A percentile compares a stretch with the other conserved stretches of the same genome.
These are phyloP conservation scores for Chrysanthemum seticuspe DNA, from an alignment of 129 eudicot genomes.

Conservation along the genomic window DNA sequence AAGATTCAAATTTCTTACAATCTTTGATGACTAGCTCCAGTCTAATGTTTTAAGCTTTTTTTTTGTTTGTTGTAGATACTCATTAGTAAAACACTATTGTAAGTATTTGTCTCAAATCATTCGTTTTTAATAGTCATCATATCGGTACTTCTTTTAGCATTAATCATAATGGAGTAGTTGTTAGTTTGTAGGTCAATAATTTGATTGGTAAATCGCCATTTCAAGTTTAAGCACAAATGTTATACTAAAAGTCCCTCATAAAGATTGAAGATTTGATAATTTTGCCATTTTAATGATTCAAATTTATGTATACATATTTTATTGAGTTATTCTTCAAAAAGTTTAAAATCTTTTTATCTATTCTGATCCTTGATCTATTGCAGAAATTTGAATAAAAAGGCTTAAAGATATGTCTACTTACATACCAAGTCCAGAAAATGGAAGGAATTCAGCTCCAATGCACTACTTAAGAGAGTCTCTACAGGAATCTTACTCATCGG, in stretches of 20 bases:
- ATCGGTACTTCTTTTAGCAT: too few species aligned
- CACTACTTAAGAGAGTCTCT: conserved; percentile 49
- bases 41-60: conserved; percentile 2
- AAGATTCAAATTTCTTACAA: conserved; percentile 9
- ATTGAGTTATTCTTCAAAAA: conserved; percentile 5
- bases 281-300: background rate
- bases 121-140: too few species aligned
- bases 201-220: background rate
- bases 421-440: conserved; percentile 50
- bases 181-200: background rate
- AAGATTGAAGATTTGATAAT: conserved; percentile 11
- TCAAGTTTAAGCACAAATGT: conserved; percentile 9
- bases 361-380: conserved; percentile 19
- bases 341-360: background rate
- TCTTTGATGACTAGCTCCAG: background rate
- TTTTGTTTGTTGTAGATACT: background rate
- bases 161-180: too few species aligned
- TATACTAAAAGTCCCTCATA: background rate
- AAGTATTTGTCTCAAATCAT: too few species aligned
- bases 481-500: conserved; percentile 53
- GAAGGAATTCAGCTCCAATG: conserved; percentile 49
- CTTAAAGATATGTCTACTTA: conserved; percentile 55
- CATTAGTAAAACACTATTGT: too few species aligned
- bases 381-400: conserved; percentile 27
- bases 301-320: background rate